Evolutionary conservation across 305 asterid species (phyloP), one percentile per base, ranked within the genome.

Genomic region (Rubia balearica): DNA sequence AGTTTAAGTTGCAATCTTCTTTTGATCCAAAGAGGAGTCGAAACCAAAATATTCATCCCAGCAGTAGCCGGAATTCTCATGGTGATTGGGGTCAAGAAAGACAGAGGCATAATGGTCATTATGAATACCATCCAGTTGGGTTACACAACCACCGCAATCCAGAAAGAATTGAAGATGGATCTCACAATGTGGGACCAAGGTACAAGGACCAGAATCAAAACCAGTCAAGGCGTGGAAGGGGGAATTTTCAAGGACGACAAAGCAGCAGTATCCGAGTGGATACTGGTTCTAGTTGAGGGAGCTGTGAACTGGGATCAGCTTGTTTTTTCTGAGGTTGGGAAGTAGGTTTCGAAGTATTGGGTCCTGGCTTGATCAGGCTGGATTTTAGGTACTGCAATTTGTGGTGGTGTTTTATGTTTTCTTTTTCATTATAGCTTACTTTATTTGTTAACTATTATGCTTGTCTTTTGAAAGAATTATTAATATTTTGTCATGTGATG

Each of bases 81-180:
- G 92, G 87, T 75, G 96, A 87, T 76, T 83, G 88, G 88, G 80
- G 79, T 68, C 85, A 85, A 59, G 97, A 87, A 61, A 88, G 90
- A 70, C 95, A 68, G 69, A 79, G 87, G 80, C 87, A 80, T 67
- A 86, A 79, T 72, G 65, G 46, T 74, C 96, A 90, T 64, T 86
- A 78, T 79, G 97, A 87, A 81, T 89, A 94, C 83, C 99, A 91
- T 82, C 96, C 96, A 1, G 95, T 90, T 11, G 96, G 90, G 62
- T 84, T 85, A 19, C 65, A 70, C 69, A 86, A 85, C 86, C 81
- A 75, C 56, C 79, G 81, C 78, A 84, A 78, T 61, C 69, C 83
- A 3, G 88, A 82, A 41, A 85, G 75, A 30, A 71, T 70, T 27
- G 90, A 87, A 67, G 96, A 87, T 79, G 88, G 79, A 56, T 80